phyloP scores from a whole-genome alignment of 2,329 filamentous ascomycete genomes.

The Penicillium frequentans region DNA sequence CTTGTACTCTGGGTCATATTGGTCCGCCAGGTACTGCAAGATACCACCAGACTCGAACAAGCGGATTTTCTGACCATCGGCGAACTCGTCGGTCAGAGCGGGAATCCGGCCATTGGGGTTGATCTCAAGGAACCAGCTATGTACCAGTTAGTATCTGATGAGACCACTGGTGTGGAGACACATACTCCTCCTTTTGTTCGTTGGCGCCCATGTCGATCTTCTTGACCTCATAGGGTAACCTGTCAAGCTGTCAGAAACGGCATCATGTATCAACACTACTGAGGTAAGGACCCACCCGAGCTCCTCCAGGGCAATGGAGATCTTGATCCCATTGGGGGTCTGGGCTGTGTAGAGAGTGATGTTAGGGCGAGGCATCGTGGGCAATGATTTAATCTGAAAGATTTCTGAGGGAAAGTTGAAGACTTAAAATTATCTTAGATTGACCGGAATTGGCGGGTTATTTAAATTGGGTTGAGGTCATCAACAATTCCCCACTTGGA shows the following conservation, averaged over 20 bases:
- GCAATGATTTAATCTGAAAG: not conserved
- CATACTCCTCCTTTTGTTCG: constrained; percentile 69
- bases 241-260: constrained; percentile 22
- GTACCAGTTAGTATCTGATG: constrained; percentile 6
- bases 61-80: constrained; percentile 69
- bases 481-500: constrained; percentile 9
- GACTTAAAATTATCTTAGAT: not conserved
- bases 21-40: constrained; percentile 77
- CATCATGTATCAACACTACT: not conserved
- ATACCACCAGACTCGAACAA: constrained; percentile 85
- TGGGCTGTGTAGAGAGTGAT: constrained; percentile 80
- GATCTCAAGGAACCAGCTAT: constrained; percentile 79
- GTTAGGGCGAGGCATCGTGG: constrained; percentile 48
- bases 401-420: not conserved
- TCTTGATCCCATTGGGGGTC: constrained; percentile 89
- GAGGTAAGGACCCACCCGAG: constrained; percentile 53
- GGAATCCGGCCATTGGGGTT: constrained; percentile 94
- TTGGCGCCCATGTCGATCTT: constrained; percentile 72
- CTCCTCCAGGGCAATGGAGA: constrained; percentile 83
- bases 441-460: not conserved
- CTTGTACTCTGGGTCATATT: constrained; percentile 79
- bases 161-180: not conserved
- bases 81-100: constrained; percentile 76
- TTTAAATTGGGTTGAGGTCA: not conserved
- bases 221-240: constrained; percentile 73